Conservation (phyloP, 768 basidiomycete genomes). For the Tricholoma terreum region DNA sequence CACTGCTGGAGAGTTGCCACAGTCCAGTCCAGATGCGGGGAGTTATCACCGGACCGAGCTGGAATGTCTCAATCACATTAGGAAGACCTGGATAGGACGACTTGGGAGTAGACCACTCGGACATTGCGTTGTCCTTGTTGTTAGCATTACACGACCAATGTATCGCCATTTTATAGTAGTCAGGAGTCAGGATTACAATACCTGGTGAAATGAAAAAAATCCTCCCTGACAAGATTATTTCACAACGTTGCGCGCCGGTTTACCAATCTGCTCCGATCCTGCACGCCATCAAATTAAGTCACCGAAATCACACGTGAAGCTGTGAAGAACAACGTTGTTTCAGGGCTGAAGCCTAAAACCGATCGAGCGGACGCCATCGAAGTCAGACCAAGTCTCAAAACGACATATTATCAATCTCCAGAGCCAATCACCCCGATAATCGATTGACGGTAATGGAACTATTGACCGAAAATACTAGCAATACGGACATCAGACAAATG, state of each 20-base stretch:
- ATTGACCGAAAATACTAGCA: conserved; percentile 2
- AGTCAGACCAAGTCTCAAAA: not conserved
- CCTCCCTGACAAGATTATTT: not conserved
- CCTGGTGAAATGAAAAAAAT: not conserved
- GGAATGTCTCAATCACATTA: conserved; percentile 40
- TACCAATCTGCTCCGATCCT: not conserved
- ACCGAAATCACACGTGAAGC: not conserved
- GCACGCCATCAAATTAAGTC: not conserved
- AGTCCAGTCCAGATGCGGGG: conserved; percentile 76
- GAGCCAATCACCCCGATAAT: not conserved
- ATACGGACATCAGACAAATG: not conserved
- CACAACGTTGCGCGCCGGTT: not conserved
- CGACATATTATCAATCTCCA: not conserved
- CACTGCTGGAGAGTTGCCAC: conserved; percentile 85
- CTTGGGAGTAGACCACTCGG: conserved; percentile 17
- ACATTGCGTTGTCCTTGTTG: not conserved
- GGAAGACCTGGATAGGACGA: conserved; percentile 11
- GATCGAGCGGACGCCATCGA: not conserved
- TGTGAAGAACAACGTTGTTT: not conserved
- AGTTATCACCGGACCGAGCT: conserved; percentile 51
- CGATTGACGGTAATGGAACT: conserved; percentile 5
- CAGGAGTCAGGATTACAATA: not conserved
- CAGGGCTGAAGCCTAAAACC: conserved; percentile 1
- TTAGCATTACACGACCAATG: not conserved
- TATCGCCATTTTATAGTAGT: conserved; percentile 1